Conservation (phyloP, 352 stramenopile species). For the Thalassiosira allenii region DNA sequence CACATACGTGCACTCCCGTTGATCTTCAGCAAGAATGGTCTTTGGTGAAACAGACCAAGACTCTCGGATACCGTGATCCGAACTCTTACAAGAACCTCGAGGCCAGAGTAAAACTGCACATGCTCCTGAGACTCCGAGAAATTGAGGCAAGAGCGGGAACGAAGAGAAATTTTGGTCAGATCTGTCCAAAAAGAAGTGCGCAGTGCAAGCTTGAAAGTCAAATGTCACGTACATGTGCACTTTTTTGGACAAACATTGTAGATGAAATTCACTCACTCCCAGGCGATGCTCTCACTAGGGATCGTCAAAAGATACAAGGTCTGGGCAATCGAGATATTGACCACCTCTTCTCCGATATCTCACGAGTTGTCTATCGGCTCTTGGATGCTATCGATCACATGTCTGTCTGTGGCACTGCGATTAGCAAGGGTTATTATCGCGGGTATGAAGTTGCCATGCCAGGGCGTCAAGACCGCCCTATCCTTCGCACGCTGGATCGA, state of each 20-base stretch:
- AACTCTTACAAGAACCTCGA: neutral
- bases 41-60: slow-evolving; percentile 4
- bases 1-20: slow-evolving; percentile 7
- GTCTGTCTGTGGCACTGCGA: neutral
- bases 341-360: neutral
- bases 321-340: neutral
- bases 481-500: neutral
- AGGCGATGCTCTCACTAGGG: neutral
- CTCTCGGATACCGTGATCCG: neutral
- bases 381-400: neutral
- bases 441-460: slow-evolving; percentile 2
- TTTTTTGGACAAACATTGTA: neutral
- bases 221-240: neutral
- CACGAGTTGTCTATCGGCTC: neutral
- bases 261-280: neutral
- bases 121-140: neutral
- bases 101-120: neutral
- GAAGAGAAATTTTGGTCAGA: neutral
- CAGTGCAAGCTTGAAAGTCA: neutral
- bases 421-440: neutral
- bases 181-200: neutral
- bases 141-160: neutral
- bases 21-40: slow-evolving; percentile 22
- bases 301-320: neutral
- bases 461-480: neutral